A percentile compares a stretch with the other conserved stretches of the same genome.
phyloP scores from a whole-genome alignment of 1,139 yeast genomes.

The Pichia sp. region DNA sequence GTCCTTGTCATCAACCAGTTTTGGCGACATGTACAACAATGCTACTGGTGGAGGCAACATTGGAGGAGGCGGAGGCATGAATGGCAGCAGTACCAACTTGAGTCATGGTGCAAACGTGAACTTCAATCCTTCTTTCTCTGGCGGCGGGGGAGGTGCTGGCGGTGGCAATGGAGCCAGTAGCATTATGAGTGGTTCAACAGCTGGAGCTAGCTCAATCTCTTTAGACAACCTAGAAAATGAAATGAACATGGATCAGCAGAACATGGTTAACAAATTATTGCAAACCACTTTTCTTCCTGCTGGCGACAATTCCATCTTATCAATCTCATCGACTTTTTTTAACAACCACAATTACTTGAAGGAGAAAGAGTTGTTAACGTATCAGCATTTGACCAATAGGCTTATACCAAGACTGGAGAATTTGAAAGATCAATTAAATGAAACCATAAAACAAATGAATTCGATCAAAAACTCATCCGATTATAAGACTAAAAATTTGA shows the following conservation, averaged over 20 bases:
- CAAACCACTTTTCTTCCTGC: conserved; percentile 49
- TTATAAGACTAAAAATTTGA: conserved; percentile 46
- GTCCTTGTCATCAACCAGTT: conserved; percentile 19
- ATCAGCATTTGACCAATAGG: conserved; percentile 54
- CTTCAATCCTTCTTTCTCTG: not conserved
- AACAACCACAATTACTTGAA: conserved; percentile 43
- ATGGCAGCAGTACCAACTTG: not conserved
- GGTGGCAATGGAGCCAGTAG: not conserved
- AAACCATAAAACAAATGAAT: conserved; percentile 64
- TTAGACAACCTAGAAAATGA: conserved; percentile 6
- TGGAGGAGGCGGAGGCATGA: not conserved
- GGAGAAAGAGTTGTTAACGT: conserved; percentile 43
- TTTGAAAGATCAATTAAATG: conserved; percentile 58
- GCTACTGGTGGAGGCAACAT: not conserved
- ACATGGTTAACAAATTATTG: conserved; percentile 18
- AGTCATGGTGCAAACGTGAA: not conserved
- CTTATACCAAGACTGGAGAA: conserved; percentile 68
- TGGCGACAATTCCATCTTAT: conserved; percentile 48
- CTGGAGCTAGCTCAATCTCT: not conserved
- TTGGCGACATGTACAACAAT: conserved; percentile 14
- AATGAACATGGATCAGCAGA: conserved; percentile 13
- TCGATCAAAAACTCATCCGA: conserved; percentile 46
- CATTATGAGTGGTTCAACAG: not conserved
- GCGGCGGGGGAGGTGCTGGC: not conserved
- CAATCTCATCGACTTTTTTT: conserved; percentile 43